These are phyloP conservation scores for Kalanchoe fedtschenkoi DNA, from an alignment of 164 flowering plant species.

Conservation along the genomic window DNA sequence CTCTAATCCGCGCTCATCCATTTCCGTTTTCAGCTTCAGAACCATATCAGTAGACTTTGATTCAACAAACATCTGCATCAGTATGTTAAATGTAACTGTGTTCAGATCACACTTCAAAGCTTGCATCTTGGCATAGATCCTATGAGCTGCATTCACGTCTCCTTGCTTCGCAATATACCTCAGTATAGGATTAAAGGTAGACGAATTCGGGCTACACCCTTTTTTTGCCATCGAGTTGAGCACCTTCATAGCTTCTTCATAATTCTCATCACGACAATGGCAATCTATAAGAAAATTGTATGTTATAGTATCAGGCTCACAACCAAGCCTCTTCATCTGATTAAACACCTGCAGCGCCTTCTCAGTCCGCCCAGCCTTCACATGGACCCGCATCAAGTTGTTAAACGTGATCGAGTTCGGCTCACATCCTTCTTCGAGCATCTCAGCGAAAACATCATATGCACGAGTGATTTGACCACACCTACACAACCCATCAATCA, in stretches of 20 bases:
- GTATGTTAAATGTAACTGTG: conserved; percentile 64
- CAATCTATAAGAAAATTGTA: conserved; percentile 70
- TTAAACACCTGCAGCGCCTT: conserved; percentile 83
- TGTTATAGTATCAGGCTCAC: conserved; percentile 55
- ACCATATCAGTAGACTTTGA: conserved; percentile 83
- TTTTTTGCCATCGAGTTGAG: conserved; percentile 53
- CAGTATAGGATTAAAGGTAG: conserved; percentile 71
- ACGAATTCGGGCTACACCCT: conserved; percentile 46
- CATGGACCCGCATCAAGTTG: conserved; percentile 81
- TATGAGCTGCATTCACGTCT: conserved; percentile 81
- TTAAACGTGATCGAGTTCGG: conserved; percentile 79
- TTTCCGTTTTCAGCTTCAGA: conserved; percentile 71
- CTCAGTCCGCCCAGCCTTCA: conserved; percentile 66
- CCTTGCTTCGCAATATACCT: conserved; percentile 34
- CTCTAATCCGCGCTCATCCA: conserved; percentile 67
- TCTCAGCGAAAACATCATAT: conserved; percentile 77
- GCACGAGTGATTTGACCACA: conserved; percentile 74
- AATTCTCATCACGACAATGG: conserved; percentile 61
- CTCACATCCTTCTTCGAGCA: conserved; percentile 60
- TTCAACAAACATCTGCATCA: conserved; percentile 75
- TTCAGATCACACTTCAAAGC: conserved; percentile 58
- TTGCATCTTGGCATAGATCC: conserved; percentile 63
- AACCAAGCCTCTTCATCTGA: conserved; percentile 71
- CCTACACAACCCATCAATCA: conserved; percentile 81
- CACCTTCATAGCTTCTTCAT: conserved; percentile 61